Conservation (phyloP, 2,329 filamentous ascomycete species). For the Botryotinia convoluta region DNA sequence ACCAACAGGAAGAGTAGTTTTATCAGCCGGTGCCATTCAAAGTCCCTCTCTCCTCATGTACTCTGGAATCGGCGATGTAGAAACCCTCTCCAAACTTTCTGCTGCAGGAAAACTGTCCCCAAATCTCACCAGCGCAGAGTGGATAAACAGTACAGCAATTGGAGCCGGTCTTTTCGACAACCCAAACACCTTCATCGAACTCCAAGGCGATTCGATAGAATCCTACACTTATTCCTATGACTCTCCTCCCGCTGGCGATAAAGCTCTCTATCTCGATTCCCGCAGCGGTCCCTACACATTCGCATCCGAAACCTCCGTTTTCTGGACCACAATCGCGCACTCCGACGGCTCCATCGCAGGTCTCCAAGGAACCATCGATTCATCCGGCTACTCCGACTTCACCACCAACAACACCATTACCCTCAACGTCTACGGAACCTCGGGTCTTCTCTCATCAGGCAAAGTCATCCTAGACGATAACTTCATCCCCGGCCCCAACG, state of each 20-base stretch:
- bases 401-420: constrained; percentile 49
- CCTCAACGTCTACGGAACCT: constrained; percentile 56
- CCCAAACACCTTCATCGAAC: constrained; percentile 53
- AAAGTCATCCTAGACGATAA: constrained; percentile 46
- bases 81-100: constrained; percentile 37
- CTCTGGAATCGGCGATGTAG: constrained; percentile 47
- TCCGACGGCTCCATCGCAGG: constrained; percentile 44
- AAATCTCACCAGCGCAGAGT: constrained; percentile 38
- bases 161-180: constrained; percentile 54
- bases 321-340: constrained; percentile 50
- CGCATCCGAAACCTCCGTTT: constrained; percentile 51
- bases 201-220: constrained; percentile 44
- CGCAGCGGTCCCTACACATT: constrained; percentile 53
- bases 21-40: constrained; percentile 51
- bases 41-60: constrained; percentile 52
- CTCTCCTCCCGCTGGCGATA: constrained; percentile 44
- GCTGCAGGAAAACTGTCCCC: constrained; percentile 39
- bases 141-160: constrained; percentile 50
- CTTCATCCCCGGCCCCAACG: constrained; percentile 44
- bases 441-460: constrained; percentile 50
- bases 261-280: constrained; percentile 46
- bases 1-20: constrained; percentile 40
- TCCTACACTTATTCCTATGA: constrained; percentile 50
- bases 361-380: constrained; percentile 53
- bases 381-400: constrained; percentile 45